Percentiles rank a stretch among this genome's conserved stretches.
Conservation (phyloP, 2,329 filamentous ascomycete genomes). For the Fusarium neocosmosporiellum region DNA sequence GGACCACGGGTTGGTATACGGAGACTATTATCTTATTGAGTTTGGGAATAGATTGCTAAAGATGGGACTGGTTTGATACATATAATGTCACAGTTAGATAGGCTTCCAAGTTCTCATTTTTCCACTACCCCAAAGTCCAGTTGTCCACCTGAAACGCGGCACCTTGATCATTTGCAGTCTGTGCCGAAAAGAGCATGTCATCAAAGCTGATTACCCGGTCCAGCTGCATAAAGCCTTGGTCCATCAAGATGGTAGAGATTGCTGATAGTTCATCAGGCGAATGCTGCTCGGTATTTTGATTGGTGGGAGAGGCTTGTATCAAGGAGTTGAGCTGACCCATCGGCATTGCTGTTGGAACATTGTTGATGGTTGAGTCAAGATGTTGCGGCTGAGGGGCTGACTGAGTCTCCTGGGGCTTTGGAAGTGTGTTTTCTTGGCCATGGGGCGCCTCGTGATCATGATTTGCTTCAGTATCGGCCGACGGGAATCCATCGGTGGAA, state of each 20-base stretch:
- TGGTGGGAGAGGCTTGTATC: constrained; percentile 22
- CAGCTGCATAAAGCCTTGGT: constrained; percentile 47
- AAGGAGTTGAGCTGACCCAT: constrained; percentile 6
- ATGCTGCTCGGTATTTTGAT: constrained; percentile 2
- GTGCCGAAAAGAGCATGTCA: constrained; percentile 48
- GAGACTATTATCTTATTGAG: constrained; percentile 59
- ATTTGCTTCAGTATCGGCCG: neutral
- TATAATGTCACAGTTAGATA: neutral
- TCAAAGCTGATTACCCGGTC: constrained; percentile 51
- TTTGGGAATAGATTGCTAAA: constrained; percentile 29
- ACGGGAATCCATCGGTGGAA: constrained; percentile 17
- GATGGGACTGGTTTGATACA: constrained; percentile 10
- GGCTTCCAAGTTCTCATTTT: neutral
- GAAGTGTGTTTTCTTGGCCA: fast-evolving
- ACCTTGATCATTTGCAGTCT: constrained; percentile 24
- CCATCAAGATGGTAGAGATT: constrained; percentile 48
- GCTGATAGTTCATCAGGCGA: constrained; percentile 42
- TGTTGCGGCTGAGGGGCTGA: neutral
- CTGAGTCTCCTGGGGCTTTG: fast-evolving
- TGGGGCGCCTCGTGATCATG: fast-evolving
- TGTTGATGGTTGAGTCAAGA: neutral
- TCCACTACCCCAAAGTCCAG: constrained; percentile 5
- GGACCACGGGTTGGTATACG: constrained; percentile 59
- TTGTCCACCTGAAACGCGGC: constrained; percentile 8
- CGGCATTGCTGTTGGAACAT: neutral